phyloP scores from a whole-genome alignment of 2,329 filamentous ascomycete species.

The Cytospora leucostoma region DNA sequence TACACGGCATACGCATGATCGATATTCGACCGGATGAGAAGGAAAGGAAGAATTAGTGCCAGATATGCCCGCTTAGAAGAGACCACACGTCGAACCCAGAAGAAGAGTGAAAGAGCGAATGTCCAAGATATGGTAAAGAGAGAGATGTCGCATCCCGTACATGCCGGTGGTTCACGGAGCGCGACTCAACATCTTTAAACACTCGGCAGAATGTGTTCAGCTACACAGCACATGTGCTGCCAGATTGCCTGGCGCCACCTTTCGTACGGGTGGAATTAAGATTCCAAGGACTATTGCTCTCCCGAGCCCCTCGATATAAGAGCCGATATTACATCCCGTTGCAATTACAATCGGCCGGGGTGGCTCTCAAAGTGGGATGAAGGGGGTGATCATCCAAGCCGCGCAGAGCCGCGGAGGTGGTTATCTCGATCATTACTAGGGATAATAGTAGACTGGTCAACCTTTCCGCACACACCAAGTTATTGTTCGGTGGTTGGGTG shows the following conservation, averaged over 20 bases:
- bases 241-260: slow-evolving; percentile 14
- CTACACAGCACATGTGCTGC: slow-evolving; percentile 20
- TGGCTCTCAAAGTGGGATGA: slow-evolving; percentile 13
- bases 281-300: slow-evolving; percentile 6
- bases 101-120: background rate
- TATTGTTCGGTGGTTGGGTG: no score
- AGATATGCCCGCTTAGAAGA: background rate
- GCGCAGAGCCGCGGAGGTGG: background rate
- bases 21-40: background rate
- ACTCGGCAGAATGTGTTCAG: slow-evolving; percentile 12
- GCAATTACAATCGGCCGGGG: slow-evolving; percentile 7
- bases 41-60: background rate
- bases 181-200: slow-evolving; percentile 22
- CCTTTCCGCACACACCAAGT: background rate
- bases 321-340: background rate
- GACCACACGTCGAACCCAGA: background rate
- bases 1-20: slow-evolving; percentile 17
- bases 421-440: slow-evolving; percentile 4
- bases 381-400: slow-evolving; percentile 5
- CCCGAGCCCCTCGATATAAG: background rate
- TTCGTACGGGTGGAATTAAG: background rate
- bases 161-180: background rate
- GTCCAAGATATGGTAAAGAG: background rate
- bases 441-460: background rate
- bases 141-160: background rate